Evolutionary conservation across 495 filamentous ascomycete species (phyloP).

Genomic region (Podospora didyma): DNA sequence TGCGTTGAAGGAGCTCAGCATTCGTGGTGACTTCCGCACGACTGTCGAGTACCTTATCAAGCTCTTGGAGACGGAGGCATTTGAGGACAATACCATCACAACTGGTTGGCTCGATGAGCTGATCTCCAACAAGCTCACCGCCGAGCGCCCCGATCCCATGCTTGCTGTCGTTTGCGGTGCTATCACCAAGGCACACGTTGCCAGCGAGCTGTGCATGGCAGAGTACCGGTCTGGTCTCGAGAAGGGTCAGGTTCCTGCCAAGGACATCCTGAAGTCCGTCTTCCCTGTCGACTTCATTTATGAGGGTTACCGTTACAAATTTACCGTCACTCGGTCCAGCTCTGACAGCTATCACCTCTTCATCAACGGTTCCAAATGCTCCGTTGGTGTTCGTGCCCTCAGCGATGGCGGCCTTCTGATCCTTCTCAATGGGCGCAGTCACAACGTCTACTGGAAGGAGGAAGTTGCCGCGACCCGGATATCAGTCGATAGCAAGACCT

Average conservation of each 20-base stretch:
- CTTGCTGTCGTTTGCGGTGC: constrained; percentile 91
- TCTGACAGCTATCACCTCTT: constrained; percentile 95
- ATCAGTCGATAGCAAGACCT: constrained; percentile 96
- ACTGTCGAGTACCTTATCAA: constrained; percentile 99
- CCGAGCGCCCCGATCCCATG: constrained; percentile 88
- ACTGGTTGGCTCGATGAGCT: constrained; percentile 99
- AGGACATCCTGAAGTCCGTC: constrained; percentile 95
- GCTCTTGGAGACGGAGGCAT: constrained; percentile 94
- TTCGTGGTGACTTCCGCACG: constrained; percentile 97
- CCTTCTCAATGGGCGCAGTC: constrained; percentile 81
- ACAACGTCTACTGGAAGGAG: constrained; percentile 99
- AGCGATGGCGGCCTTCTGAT: constrained; percentile 94
- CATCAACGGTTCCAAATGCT: constrained; percentile 97
- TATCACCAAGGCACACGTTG: constrained; percentile 89
- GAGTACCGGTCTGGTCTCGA: constrained; percentile 89
- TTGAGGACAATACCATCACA: constrained; percentile 98
- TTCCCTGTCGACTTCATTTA: constrained; percentile 99
- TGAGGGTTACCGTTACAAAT: constrained; percentile 93
- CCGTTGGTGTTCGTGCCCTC: constrained; percentile 86
- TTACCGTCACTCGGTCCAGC: constrained; percentile 92
- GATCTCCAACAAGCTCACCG: constrained; percentile 95
- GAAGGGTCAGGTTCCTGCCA: constrained; percentile 93
- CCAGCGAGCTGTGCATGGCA: constrained; percentile 78
- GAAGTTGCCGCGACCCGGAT: constrained; percentile 93
- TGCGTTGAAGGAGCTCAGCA: constrained; percentile 96